These are phyloP conservation scores for Colletotrichum orchidophilum DNA, from an alignment of 2,329 filamentous ascomycete species.

Conservation along the genomic window DNA sequence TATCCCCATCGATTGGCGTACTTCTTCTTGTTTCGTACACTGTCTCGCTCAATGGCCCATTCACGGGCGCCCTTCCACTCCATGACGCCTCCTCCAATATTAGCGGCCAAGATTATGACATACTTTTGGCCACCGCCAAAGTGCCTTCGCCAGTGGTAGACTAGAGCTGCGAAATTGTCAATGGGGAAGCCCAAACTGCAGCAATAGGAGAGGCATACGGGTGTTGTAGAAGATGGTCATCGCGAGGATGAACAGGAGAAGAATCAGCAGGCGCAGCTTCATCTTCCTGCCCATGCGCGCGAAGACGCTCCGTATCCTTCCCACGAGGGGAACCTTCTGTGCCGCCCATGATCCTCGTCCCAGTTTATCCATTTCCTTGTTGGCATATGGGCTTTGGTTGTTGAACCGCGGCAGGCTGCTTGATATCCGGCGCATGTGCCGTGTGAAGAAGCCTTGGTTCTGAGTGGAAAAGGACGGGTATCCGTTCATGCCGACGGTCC, in stretches of 20 bases:
- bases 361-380: slow-evolving; percentile 88
- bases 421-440: slow-evolving; percentile 84
- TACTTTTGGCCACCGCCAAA: slow-evolving; percentile 89
- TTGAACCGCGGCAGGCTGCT: slow-evolving; percentile 81
- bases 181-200: slow-evolving; percentile 17
- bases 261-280: slow-evolving; percentile 69
- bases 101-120: slow-evolving; percentile 92
- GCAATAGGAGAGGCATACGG: slow-evolving; percentile 65
- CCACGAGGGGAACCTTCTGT: slow-evolving; percentile 55
- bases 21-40: slow-evolving; percentile 91
- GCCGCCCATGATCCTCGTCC: slow-evolving; percentile 66
- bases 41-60: slow-evolving; percentile 98
- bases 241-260: slow-evolving; percentile 67
- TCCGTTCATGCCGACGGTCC: slow-evolving; percentile 76
- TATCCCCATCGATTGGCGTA: slow-evolving; percentile 93
- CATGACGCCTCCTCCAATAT: slow-evolving; percentile 97
- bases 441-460: slow-evolving; percentile 87
- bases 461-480: slow-evolving; percentile 84
- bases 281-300: slow-evolving; percentile 70
- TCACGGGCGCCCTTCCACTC: slow-evolving; percentile 98
- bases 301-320: slow-evolving; percentile 56
- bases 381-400: slow-evolving; percentile 64
- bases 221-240: slow-evolving; percentile 76
- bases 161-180: slow-evolving; percentile 54
- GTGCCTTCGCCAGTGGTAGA: slow-evolving; percentile 75